Percentiles rank a stretch among this genome's conserved stretches.
phyloP scores from a whole-genome alignment of 768 basidiomycete genomes.

The Strobilomyces dryophilus region DNA sequence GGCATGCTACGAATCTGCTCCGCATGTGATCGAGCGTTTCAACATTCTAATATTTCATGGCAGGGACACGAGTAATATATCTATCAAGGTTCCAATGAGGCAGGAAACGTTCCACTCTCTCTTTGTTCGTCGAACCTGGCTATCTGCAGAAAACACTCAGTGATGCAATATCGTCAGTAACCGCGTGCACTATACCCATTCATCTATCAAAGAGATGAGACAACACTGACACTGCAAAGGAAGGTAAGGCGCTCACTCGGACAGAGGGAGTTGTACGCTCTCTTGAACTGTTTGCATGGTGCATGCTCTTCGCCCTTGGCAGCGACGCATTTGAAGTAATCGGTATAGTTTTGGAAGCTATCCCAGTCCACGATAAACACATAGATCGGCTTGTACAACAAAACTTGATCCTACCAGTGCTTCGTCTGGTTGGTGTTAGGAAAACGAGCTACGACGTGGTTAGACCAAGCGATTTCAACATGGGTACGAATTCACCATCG shows the following conservation, averaged over 20 bases:
- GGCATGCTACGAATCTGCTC: too few relatives aligned
- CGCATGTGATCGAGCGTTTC: background rate
- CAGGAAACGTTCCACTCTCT: conserved; percentile 89
- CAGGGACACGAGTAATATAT: background rate
- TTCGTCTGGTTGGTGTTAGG: conserved; percentile 92
- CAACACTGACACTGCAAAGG: background rate
- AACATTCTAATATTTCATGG: conserved; percentile 12
- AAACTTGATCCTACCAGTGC: conserved; percentile 70
- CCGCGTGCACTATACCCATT: conserved; percentile 64
- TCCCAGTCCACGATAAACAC: conserved; percentile 7
- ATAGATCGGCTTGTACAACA: background rate
- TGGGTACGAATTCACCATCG: conserved; percentile 54
- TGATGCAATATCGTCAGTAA: background rate
- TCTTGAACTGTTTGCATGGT: conserved; percentile 99
- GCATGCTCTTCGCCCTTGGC: conserved; percentile 98
- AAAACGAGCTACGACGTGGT: conserved; percentile 63
- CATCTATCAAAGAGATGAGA: conserved; percentile 49
- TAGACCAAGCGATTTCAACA: conserved; percentile 1
- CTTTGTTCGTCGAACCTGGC: conserved; percentile 92
- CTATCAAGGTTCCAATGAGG: conserved; percentile 74
- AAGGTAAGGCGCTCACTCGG: conserved; percentile 67
- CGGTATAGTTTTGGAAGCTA: conserved; percentile 94
- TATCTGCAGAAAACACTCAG: conserved; percentile 45
- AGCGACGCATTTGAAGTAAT: conserved; percentile 96
- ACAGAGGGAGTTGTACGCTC: conserved; percentile 93